These are phyloP conservation scores for Mrakia frigida DNA, from an alignment of 768 basidiomycete genomes.

Conservation along the genomic window DNA sequence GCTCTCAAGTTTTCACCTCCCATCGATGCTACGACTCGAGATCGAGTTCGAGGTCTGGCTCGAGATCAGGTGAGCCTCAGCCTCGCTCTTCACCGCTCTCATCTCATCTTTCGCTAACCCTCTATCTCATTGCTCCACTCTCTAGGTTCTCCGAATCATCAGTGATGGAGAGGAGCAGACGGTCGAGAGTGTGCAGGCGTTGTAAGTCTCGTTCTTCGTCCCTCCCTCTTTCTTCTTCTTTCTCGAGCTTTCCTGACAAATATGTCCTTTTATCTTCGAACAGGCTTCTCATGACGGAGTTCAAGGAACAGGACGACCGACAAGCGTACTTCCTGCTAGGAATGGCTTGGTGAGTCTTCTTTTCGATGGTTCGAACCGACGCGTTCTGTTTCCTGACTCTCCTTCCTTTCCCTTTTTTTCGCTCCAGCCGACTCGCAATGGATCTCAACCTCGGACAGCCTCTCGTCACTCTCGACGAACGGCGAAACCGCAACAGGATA, in stretches of 20 bases:
- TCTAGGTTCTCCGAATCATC: not conserved
- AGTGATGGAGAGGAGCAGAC: not conserved
- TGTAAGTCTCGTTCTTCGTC: not conserved
- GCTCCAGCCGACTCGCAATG: not conserved
- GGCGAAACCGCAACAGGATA: not conserved
- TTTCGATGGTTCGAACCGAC: too few relatives aligned
- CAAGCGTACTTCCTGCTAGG: not conserved
- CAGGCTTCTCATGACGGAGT: not conserved
- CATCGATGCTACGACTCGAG: not conserved
- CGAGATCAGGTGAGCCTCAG: not conserved
- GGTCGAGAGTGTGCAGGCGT: not conserved
- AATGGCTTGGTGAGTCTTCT: not conserved
- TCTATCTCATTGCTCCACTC: not conserved
- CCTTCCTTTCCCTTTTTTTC: too few relatives aligned
- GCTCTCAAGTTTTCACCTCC: not conserved
- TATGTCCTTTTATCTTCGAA: too few relatives aligned
- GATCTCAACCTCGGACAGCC: slow-evolving; percentile 3
- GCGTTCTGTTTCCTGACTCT: too few relatives aligned
- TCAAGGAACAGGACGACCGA: not conserved
- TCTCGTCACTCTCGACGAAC: not conserved
- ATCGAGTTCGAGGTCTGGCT: not conserved
- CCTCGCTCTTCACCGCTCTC: not conserved
- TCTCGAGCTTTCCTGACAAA: too few relatives aligned
- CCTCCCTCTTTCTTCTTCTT: not conserved
- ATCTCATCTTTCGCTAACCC: not conserved